Evolutionary conservation across 2,329 filamentous ascomycete species (phyloP), one percentile per base, ranked within the genome.

Genomic region (Aspergillus pseudoterreus): DNA sequence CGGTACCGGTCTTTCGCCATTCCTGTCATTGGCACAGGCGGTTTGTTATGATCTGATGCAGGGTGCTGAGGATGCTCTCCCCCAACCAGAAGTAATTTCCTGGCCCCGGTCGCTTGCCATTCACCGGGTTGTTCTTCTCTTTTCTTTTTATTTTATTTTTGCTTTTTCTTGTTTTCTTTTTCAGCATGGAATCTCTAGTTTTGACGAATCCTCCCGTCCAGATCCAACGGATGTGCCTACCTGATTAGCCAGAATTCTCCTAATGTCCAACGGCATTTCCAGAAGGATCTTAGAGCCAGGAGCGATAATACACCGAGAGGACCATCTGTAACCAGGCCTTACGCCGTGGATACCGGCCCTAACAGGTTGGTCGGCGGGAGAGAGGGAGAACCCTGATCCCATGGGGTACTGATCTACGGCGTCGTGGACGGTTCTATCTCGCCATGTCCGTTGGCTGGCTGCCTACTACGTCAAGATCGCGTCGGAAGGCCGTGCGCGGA

Each of bases 21-120:
- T 17, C 19, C 35, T 53, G 33, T 48, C 19, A 58, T 59, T 61
- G 57, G 52, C 44, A 59, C 49, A 49, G 39, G 22, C 11, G 22
- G 11, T 30, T 38, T 44, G 39, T 45, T 54, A 45, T 59, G 60
- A 63, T 62, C 53, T 38, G 59, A 57, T 61, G 59, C 55, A 63
- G 61, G 58, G 55, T 64, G 60, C 36, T 22, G 22, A 22, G 6
- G 22, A 19, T 62, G 30, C 32, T 14, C 47, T 49, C 30, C 24
- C 27, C 32, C 52, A 47, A 47, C 51, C 22, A 22, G 22, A 22
- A 6, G 22, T 22, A 22, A 22, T 22, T 22, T 22, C 22, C 4
- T 22, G 22, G 22, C 47, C 54, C 51, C 51, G 51, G 52, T 57
- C 51, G 48, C 48, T 59, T 56, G 53, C 47, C 52, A 33, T 39